Evolutionary conservation across 2,329 filamentous ascomycete species (phyloP), one percentile per base, ranked within the genome.

Genomic region (Venturia asperata): DNA sequence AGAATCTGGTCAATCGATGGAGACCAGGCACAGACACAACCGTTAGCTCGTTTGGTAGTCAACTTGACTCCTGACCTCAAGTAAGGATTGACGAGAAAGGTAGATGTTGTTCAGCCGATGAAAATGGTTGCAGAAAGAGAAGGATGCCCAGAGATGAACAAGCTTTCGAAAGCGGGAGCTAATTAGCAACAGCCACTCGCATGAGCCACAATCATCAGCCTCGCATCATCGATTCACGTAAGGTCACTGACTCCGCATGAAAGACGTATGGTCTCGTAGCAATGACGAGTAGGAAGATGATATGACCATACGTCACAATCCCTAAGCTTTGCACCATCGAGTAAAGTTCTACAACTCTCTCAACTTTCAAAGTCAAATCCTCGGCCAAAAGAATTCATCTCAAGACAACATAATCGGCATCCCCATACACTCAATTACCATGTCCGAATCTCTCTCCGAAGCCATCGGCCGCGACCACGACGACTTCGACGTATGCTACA

Each of bases 391-490:
- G 6, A 6, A 34, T 34, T 34, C 39, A 41, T 15, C 39, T 41
- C 39, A 41, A 4, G 15, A 10, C 39, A 10, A 41, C 39, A 41
- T 2, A 3, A 41, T 6, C 37, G 11, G 24, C 6, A 24, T 7
- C 47, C 47, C n/a, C 6, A 24, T 13, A 27, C n/a, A 7, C 27
- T 4, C 11, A 55, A 34, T 15, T 24, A 61, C 19, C 39, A 42
- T 61, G 63, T 5, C 49, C 37, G 37, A 43, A 30, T 62, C 62
- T n/a, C 67, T 70, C 63, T 66, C 67, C 7, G 68, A 69, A 67
- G 67, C 68, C 24, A 68, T 69, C 49, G 64, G 67, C 62, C 42
- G 41, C 58, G 68, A 69, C 64, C 68, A 69, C 66, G 61, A 68
- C 52, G 42, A 64, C 39, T 60, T 69, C 52, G 68, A 69, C 56